Evolutionary conservation across 192 early-diverging fungal species (phyloP).

Genomic region (Entophlyctis helioformis): DNA sequence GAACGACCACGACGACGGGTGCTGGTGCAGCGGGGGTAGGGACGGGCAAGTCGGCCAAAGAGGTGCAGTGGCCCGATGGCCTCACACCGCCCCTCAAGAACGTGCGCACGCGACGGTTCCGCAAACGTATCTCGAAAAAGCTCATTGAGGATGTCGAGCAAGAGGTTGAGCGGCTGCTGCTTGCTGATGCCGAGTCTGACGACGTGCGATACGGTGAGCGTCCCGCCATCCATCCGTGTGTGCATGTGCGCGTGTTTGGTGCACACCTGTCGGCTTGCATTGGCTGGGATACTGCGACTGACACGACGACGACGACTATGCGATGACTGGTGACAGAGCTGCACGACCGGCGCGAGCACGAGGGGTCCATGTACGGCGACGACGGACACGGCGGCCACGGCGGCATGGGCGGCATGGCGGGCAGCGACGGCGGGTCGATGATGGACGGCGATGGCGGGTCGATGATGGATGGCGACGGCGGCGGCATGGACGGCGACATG

Average conservation of each 20-base stretch:
- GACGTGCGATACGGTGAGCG: slow-evolving; percentile 51
- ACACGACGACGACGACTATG: slow-evolving; percentile 1
- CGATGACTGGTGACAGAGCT: slow-evolving; percentile 9
- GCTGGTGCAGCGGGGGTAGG: slow-evolving; percentile 2
- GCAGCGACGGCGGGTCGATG: slow-evolving; percentile 3
- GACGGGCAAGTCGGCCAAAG: no score
- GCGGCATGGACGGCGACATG: slow-evolving; percentile 21
- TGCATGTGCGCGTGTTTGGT: no score
- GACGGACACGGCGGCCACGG: slow-evolving; percentile 21
- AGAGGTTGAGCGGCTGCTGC: slow-evolving; percentile 68
- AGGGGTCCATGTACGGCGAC: slow-evolving; percentile 5
- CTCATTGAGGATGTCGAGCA: slow-evolving; percentile 70
- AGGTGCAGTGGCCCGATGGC: slow-evolving; percentile 80
- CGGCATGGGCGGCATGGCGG: slow-evolving; percentile 26
- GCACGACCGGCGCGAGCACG: slow-evolving; percentile 18
- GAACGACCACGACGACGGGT: neutral
- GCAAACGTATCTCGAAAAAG: slow-evolving; percentile 72
- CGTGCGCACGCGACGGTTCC: slow-evolving; percentile 64
- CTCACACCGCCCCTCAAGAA: slow-evolving; percentile 62
- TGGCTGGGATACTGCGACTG: no score
- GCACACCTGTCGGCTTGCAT: neutral
- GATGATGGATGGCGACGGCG: slow-evolving; percentile 10
- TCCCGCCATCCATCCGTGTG: no score
- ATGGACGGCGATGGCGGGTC: neutral
- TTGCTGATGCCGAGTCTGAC: slow-evolving; percentile 60